Evolutionary conservation across 192 early-diverging fungal genomes (phyloP), one percentile per base, ranked within the genome.

Genomic region (Umbelopsis vinacea): DNA sequence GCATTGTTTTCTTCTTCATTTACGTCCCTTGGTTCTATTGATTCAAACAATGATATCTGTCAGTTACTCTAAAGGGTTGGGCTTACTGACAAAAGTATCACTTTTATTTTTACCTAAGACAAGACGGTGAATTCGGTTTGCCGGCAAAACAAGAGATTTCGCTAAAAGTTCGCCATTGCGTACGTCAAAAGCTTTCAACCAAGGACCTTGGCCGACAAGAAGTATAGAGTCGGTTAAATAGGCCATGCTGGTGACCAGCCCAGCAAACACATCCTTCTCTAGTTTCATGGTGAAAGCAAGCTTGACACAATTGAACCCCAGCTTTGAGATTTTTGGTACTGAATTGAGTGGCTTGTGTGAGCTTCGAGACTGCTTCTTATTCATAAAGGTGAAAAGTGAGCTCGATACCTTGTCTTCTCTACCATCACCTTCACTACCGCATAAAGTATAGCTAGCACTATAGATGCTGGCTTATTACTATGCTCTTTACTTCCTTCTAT

Each of bases 151-250:
- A 2, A 78, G 67, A 29, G 77, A 67, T 69, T 75, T 80, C 37
- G 24, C 26, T 11, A 89, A 69, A 0, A 81, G 73, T 24, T 82
- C 50, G 8, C 79, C 76, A 1, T 82, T 84, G 14, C 74, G 75
- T 24, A 89, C 73, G 66, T 81, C 73, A 40, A 76, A 83, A 9
- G 76, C 78, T 69, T 89, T 89, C 9, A 89, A 54, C 38, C 77
- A 89, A 19, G 87, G 87, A 8, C 87, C 87, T 60, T 87, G 84
- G 7, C 87, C 85, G 12, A 79, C 80, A 24, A 89, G 55, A 8
- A 89, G 66, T 35, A 87, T 84, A 10, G 69, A 63, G 22, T 83
- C 76, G 33, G 76, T 81, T 47, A 83, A 82, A 69, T 84, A 89
- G 21, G 55, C 67, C 55, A 89, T 46, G 38, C 81, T 81, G 3